Conservation (phyloP, 805 yeast genomes). For the Saccharomycodes ludwigii region DNA sequence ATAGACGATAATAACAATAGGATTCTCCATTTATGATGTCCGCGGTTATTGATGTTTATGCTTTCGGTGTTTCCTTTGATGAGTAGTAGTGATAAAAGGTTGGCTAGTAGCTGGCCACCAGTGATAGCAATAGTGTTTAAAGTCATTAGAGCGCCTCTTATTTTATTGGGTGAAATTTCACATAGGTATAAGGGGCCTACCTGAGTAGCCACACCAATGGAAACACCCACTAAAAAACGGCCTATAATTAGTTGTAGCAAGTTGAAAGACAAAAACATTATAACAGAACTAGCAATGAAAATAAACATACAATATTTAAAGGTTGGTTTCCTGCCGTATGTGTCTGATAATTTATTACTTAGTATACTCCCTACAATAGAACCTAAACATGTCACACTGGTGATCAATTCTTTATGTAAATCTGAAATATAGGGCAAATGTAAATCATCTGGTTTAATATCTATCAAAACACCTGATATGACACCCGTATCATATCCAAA, state of each 20-base stretch:
- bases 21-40: constrained; percentile 29
- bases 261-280: constrained; percentile 30
- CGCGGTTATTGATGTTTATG: no score
- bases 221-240: constrained; percentile 54
- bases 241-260: constrained; percentile 38
- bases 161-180: constrained; percentile 34
- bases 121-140: constrained; percentile 34
- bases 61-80: constrained; percentile 16
- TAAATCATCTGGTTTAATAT: constrained; percentile 29
- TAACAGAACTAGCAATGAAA: constrained; percentile 36
- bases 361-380: constrained; percentile 40
- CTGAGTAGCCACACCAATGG: constrained; percentile 62
- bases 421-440: constrained; percentile 22
- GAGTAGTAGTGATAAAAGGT: constrained; percentile 24
- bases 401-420: constrained; percentile 28
- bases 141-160: constrained; percentile 28
- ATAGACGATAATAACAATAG: constrained; percentile 28
- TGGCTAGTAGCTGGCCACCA: constrained; percentile 37
- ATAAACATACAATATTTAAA: constrained; percentile 32
- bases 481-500: constrained; percentile 60
- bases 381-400: constrained; percentile 39
- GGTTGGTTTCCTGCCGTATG: constrained; percentile 29
- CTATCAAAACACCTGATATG: constrained; percentile 44
- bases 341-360: constrained; percentile 40
- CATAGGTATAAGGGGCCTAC: constrained; percentile 48